A percentile compares a stretch with the other conserved stretches of the same genome.
These are phyloP conservation scores for Carpinus viminea DNA, from an alignment of 306 rosid species.

Conservation along the genomic window DNA sequence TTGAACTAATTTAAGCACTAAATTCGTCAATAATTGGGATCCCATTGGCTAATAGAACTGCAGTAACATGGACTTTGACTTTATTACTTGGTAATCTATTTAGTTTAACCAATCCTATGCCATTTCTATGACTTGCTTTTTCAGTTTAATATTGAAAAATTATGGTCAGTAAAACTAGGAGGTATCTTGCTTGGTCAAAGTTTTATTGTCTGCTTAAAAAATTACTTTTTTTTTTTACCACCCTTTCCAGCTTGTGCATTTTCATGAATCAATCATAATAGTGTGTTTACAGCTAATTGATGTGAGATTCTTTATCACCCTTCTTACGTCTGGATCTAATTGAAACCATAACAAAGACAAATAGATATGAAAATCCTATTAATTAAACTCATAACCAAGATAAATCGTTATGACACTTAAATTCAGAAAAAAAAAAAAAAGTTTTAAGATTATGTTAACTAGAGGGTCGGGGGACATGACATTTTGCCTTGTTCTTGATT, in stretches of 20 bases:
- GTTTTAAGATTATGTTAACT: too few relatives aligned
- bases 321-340: background rate
- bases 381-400: background rate
- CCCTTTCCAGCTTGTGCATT: too few relatives aligned
- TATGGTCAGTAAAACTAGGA: slow-evolving; percentile 28
- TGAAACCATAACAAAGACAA: background rate
- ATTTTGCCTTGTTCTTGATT: too few relatives aligned
- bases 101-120: slow-evolving; percentile 43
- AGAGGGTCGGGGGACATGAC: too few relatives aligned
- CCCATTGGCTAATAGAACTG: slow-evolving; percentile 41
- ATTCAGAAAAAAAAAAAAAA: too few relatives aligned
- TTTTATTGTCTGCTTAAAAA: background rate
- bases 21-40: slow-evolving; percentile 32
- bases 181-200: slow-evolving; percentile 23
- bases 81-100: slow-evolving; percentile 27
- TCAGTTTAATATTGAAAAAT: slow-evolving; percentile 1
- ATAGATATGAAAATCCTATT: background rate
- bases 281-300: background rate
- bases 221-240: too few relatives aligned
- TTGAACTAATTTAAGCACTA: slow-evolving; percentile 42
- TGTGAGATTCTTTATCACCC: background rate
- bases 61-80: slow-evolving; percentile 52
- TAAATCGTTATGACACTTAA: background rate
- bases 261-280: too few relatives aligned
- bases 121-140: slow-evolving; percentile 35